These are phyloP conservation scores for Penicillium coprophilum DNA, from an alignment of 495 filamentous ascomycete species.

Conservation along the genomic window DNA sequence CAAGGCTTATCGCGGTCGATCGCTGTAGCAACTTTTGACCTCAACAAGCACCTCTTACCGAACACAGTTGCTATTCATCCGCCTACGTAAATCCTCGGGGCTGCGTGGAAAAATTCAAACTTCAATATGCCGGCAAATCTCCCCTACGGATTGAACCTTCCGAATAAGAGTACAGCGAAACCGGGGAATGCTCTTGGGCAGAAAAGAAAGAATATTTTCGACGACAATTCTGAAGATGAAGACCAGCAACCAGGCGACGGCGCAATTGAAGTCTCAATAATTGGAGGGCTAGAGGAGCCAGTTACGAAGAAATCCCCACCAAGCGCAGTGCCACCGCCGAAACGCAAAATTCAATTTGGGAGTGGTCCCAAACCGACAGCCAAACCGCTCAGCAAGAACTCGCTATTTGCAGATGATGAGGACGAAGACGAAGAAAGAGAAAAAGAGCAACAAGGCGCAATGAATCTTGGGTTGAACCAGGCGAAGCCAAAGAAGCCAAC, in stretches of 20 bases:
- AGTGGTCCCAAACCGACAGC: conserved; percentile 22
- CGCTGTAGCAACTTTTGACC: conserved; percentile 22
- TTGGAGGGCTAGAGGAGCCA: conserved; percentile 41
- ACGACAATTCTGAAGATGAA: conserved; percentile 46
- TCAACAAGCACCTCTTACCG: conserved; percentile 11
- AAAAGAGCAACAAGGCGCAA: conserved; percentile 20
- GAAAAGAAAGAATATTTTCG: conserved; percentile 53
- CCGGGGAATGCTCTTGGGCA: conserved; percentile 32
- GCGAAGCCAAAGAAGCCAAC: conserved; percentile 18
- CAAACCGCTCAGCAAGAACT: conserved; percentile 42
- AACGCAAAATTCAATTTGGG: conserved; percentile 38
- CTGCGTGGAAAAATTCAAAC: not conserved
- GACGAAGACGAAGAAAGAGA: conserved; percentile 35
- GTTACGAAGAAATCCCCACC: conserved; percentile 13
- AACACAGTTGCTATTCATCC: not conserved
- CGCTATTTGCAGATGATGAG: conserved; percentile 45
- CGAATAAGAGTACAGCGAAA: conserved; percentile 44
- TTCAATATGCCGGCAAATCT: conserved; percentile 40
- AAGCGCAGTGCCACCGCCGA: conserved; percentile 30
- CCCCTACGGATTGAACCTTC: conserved; percentile 59
- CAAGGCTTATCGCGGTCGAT: conserved; percentile 21
- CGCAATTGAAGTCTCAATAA: conserved; percentile 39
- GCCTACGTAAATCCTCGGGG: not conserved
- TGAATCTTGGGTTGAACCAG: conserved; percentile 22
- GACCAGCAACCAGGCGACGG: conserved; percentile 28